Percentiles rank a stretch among this genome's conserved stretches.
Evolutionary conservation across 176 grass and related monocot species (phyloP).

Genomic region (Pharus latifolius): DNA sequence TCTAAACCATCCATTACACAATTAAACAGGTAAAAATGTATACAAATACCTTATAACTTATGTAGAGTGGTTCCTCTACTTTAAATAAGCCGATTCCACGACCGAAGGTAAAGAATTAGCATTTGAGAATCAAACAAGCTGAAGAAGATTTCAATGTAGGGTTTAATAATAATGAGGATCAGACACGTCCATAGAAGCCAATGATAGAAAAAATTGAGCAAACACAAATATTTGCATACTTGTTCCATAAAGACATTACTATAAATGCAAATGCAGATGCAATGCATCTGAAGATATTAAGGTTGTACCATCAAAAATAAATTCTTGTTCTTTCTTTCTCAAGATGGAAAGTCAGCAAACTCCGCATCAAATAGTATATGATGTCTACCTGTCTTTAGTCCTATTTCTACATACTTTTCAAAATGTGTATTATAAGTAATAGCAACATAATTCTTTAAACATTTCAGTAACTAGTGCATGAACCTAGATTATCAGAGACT

Average conservation of each 20-base stretch:
- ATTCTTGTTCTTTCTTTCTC: background rate
- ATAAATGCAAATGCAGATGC: conserved; percentile 2
- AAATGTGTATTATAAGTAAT: background rate
- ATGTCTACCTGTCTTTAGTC: background rate
- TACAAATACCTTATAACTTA: too few relatives aligned
- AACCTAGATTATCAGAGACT: background rate
- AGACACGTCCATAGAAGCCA: background rate
- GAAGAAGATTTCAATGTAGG: too few relatives aligned
- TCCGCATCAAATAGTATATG: conserved; percentile 13
- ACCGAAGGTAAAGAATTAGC: too few relatives aligned
- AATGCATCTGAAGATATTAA: conserved; percentile 10
- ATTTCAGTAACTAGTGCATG: background rate
- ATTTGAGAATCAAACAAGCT: too few relatives aligned
- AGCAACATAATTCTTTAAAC: background rate
- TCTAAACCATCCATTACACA: too few relatives aligned
- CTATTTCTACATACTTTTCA: background rate
- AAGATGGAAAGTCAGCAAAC: conserved; percentile 21
- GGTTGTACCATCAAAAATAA: background rate
- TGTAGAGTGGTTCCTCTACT: too few relatives aligned
- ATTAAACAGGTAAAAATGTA: too few relatives aligned
- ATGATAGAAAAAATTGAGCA: background rate
- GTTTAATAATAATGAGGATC: too few relatives aligned
- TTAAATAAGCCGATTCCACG: too few relatives aligned
- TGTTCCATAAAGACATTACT: too few relatives aligned
- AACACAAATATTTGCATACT: background rate